Evolutionary conservation across 257 asterid species (phyloP).

Genomic region (Verbena officinalis): DNA sequence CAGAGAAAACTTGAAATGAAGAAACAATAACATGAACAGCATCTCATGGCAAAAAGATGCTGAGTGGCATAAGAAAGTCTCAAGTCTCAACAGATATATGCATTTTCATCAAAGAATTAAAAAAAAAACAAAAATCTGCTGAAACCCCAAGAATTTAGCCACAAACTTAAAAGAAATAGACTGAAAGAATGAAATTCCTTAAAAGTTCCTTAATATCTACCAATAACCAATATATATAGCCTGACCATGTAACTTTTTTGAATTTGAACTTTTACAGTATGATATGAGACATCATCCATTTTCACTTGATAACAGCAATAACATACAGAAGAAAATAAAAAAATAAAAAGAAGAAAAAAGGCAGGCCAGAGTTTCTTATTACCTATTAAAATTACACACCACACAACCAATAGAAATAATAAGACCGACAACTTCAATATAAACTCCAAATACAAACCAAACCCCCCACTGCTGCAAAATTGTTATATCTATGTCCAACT

Average conservation of each 20-base stretch:
- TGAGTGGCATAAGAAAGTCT: neutral
- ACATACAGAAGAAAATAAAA: constrained; percentile 33
- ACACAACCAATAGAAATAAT: constrained; percentile 57
- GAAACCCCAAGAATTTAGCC: constrained; percentile 10
- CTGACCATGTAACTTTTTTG: constrained; percentile 31
- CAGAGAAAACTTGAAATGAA: no score
- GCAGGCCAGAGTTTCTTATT: constrained; percentile 45
- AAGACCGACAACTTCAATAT: constrained; percentile 41
- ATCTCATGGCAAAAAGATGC: neutral
- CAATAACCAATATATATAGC: constrained; percentile 36
- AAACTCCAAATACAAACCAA: constrained; percentile 46
- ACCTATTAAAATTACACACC: constrained; percentile 60
- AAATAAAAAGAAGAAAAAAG: constrained; percentile 13
- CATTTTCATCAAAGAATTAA: neutral
- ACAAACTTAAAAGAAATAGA: constrained; percentile 4
- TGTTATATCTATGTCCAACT: constrained; percentile 57
- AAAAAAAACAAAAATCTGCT: neutral
- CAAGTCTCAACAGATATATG: neutral
- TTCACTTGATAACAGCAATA: constrained; percentile 33
- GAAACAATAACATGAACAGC: neutral
- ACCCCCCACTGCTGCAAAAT: constrained; percentile 74
- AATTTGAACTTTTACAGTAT: constrained; percentile 52
- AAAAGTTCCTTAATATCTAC: constrained; percentile 16
- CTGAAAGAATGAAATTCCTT: neutral
- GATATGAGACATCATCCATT: constrained; percentile 44